These are phyloP conservation scores for Lactarius quietus DNA, from an alignment of 768 basidiomycete genomes.

Conservation along the genomic window DNA sequence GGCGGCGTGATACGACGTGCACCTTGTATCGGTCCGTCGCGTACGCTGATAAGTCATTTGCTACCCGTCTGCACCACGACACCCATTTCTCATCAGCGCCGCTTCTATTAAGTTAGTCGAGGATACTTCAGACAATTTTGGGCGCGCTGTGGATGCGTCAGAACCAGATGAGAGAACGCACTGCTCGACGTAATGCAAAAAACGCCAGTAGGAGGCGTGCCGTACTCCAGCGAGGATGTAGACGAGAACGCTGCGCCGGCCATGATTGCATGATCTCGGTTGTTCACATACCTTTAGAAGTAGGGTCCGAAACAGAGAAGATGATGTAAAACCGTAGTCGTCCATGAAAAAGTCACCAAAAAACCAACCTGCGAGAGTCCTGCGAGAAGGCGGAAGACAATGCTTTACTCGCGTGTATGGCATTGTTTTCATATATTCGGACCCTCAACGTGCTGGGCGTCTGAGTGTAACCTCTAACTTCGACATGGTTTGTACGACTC, in stretches of 20 bases:
- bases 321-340: slow-evolving; percentile 63
- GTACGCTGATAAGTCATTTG: slow-evolving; percentile 74
- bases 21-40: slow-evolving; percentile 80
- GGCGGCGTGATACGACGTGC: slow-evolving; percentile 51
- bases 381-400: too few species aligned
- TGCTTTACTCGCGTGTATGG: too few species aligned
- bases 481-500: not conserved
- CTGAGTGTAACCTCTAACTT: too few species aligned
- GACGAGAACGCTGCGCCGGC: slow-evolving; percentile 97
- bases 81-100: not conserved
- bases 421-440: too few species aligned
- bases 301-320: not conserved
- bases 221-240: slow-evolving; percentile 79
- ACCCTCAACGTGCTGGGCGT: too few species aligned
- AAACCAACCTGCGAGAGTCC: slow-evolving; percentile 88
- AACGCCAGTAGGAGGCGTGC: slow-evolving; percentile 93
- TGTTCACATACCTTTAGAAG: slow-evolving; percentile 74
- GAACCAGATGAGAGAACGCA: slow-evolving; percentile 39
- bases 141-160: slow-evolving; percentile 56
- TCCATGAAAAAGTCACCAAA: slow-evolving; percentile 98
- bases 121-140: slow-evolving; percentile 82
- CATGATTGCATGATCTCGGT: slow-evolving; percentile 95
- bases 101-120: too few species aligned
- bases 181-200: slow-evolving; percentile 90
- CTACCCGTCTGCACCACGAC: slow-evolving; percentile 56